Conservation (phyloP, 495 filamentous ascomycete genomes). For the Lophiotrema nucula region DNA sequence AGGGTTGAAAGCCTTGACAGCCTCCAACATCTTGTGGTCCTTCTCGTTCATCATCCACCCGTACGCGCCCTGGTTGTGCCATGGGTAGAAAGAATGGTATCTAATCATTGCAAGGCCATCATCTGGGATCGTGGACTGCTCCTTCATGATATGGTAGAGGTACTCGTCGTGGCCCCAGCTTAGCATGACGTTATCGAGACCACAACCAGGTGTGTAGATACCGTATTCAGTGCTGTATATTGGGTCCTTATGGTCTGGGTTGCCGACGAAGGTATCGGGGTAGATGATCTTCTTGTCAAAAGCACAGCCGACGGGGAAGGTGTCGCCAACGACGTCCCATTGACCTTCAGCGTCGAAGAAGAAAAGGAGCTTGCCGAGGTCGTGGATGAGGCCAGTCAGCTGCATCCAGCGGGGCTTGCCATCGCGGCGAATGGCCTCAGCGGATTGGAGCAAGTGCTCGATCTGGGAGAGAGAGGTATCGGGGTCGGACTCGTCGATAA, state of each 20-base stretch:
- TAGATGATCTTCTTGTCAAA: constrained; percentile 79
- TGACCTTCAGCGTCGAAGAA: constrained; percentile 80
- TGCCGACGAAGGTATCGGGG: constrained; percentile 66
- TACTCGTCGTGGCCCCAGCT: constrained; percentile 94
- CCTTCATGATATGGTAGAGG: constrained; percentile 77
- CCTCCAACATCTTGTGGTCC: constrained; percentile 73
- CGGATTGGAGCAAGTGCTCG: constrained; percentile 81
- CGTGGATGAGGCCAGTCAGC: constrained; percentile 82
- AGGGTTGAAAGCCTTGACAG: constrained; percentile 83
- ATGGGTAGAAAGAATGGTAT: constrained; percentile 88
- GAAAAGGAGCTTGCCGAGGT: constrained; percentile 83
- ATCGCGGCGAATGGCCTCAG: constrained; percentile 82
- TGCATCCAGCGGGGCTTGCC: constrained; percentile 95
- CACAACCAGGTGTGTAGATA: constrained; percentile 74
- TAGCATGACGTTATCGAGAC: constrained; percentile 80
- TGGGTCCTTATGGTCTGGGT: constrained; percentile 64
- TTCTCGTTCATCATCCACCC: constrained; percentile 76
- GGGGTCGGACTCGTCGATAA: constrained; percentile 86
- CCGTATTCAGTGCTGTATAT: constrained; percentile 72
- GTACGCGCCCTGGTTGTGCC: constrained; percentile 80
- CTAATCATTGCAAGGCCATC: constrained; percentile 88
- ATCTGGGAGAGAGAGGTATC: constrained; percentile 85
- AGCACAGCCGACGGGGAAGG: constrained; percentile 83
- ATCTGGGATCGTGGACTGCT: constrained; percentile 70
- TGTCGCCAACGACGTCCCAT: constrained; percentile 92